Evolutionary conservation across 1,139 yeast genomes (phyloP).

Genomic region (Magnusiomyces ingens): DNA sequence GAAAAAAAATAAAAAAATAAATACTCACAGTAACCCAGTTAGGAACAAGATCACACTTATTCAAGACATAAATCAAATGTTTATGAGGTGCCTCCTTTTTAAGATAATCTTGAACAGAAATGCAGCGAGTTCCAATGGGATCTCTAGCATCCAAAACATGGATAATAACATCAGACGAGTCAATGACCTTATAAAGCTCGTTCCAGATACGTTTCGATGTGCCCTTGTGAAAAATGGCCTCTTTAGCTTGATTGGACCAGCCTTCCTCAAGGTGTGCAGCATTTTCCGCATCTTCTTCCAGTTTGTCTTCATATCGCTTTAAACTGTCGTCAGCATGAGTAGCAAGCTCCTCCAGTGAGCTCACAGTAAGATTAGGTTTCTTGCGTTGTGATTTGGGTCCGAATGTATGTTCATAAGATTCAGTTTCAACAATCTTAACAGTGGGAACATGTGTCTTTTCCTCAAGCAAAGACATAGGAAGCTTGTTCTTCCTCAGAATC

Average conservation of each 20-base stretch:
- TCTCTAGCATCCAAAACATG: slow-evolving; percentile 97
- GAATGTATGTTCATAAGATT: slow-evolving; percentile 71
- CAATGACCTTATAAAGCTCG: slow-evolving; percentile 92
- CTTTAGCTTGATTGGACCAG: slow-evolving; percentile 84
- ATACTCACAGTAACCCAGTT: slow-evolving; percentile 98
- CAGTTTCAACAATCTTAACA: slow-evolving; percentile 80
- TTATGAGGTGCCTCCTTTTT: slow-evolving; percentile 93
- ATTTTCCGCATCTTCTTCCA: slow-evolving; percentile 52
- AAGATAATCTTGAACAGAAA: slow-evolving; percentile 86
- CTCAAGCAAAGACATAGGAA: slow-evolving; percentile 91
- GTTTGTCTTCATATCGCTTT: slow-evolving; percentile 60
- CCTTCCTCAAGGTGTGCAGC: slow-evolving; percentile 60
- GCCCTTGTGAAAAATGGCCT: slow-evolving; percentile 92
- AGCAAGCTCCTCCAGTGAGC: slow-evolving; percentile 79
- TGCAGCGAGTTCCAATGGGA: slow-evolving; percentile 94
- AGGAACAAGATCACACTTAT: slow-evolving; percentile 97
- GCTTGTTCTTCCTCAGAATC: slow-evolving; percentile 76
- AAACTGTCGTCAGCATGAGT: slow-evolving; percentile 51
- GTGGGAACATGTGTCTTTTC: slow-evolving; percentile 70
- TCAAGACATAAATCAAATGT: slow-evolving; percentile 87
- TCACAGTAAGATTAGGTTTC: slow-evolving; percentile 74
- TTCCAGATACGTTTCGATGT: slow-evolving; percentile 99
- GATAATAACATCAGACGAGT: slow-evolving; percentile 93
- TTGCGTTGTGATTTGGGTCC: slow-evolving; percentile 95
- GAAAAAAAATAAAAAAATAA: slow-evolving; percentile 8